Evolutionary conservation across 176 grass and related monocot species (phyloP), one percentile per base, ranked within the genome.

Genomic region (Carex cristatella): DNA sequence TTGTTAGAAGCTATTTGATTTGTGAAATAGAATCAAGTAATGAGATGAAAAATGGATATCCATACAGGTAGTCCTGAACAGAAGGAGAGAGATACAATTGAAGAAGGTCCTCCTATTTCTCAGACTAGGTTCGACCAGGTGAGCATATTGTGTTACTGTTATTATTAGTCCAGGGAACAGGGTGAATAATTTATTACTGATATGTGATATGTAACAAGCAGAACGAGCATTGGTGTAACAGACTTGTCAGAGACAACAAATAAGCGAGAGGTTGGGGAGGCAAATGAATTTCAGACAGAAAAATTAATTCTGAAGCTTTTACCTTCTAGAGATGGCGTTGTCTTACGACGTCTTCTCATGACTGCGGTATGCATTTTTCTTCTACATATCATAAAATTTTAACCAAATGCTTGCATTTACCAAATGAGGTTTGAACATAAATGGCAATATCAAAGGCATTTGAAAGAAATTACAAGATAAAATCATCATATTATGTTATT

Each of bases 301-400:
- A 89, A 81, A 57, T 72, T 85, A 65, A 74, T 85, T 35, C 63
- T 89, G 63, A 85, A 62, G 38, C 75, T 89, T 53, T 89, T 89
- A 67, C 12, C 83, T 57, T 85, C 82, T 60, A 89, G 84, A 40
- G 76, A 89, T 81, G 87, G 87, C 35, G 66, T 79, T 44, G 83
- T 89, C 31, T 40, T 89, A 65, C 71, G 87, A 82, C 57, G 83
- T 86, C 78, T 89, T 82, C 77, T 82, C 42, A 89, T 89, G 75
- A 85, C 65, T 65, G 64, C 77, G 28, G 87, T 89, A 88, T 84
- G 75, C 31, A 55, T 58, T 67, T 33, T 69, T 40, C 7, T 30
- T 37, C 54, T 30, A 32, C 32, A 18, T 23, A 70, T 68, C 15
- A 46, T 7, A 81, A 79, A 79, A 62, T 15, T 61, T 40, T 53